Evolutionary conservation across 1,139 yeast genomes (phyloP).

Genomic region (Hansenula anomala): DNA sequence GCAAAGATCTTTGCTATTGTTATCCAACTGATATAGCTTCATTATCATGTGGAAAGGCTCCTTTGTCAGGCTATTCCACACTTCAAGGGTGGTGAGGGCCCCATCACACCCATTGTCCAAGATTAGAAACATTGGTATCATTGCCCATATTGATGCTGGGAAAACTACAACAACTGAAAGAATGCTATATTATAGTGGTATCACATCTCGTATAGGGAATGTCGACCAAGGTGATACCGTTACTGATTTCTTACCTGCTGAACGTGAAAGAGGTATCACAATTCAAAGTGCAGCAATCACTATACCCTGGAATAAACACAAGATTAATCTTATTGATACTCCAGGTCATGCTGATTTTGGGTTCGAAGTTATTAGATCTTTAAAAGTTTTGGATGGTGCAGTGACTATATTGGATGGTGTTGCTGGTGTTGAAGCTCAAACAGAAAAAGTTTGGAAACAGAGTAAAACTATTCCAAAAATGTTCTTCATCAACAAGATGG

Average conservation of each 20-base stretch:
- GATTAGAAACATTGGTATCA: slow-evolving; percentile 52
- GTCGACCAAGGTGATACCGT: slow-evolving; percentile 98
- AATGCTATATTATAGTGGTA: slow-evolving; percentile 84
- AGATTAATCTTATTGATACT: slow-evolving; percentile 86
- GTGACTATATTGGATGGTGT: slow-evolving; percentile 92
- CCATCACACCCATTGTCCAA: slow-evolving; percentile 5
- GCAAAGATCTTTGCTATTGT: too few relatives aligned
- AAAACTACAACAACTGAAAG: slow-evolving; percentile 96
- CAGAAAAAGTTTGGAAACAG: slow-evolving; percentile 95
- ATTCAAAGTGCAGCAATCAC: slow-evolving; percentile 96
- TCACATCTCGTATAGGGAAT: slow-evolving; percentile 77
- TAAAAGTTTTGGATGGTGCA: slow-evolving; percentile 89
- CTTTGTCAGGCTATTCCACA: slow-evolving; percentile 2
- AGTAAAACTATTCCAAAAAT: slow-evolving; percentile 71
- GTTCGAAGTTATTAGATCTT: slow-evolving; percentile 86
- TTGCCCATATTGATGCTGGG: slow-evolving; percentile 97
- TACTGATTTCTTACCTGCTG: slow-evolving; percentile 88
- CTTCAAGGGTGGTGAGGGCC: neutral
- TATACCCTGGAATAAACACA: slow-evolving; percentile 74
- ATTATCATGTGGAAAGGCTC: neutral
- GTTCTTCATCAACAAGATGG: slow-evolving; percentile 91
- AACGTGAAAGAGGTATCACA: slow-evolving; percentile 89
- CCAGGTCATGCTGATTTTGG: slow-evolving; percentile 99
- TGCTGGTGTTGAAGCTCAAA: slow-evolving; percentile 98
- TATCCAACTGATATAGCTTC: too few relatives aligned